Base-by-base conservation (phyloP, 2,329 filamentous ascomycete genomes). In the Myriosclerotinia scirpicola region DNA sequence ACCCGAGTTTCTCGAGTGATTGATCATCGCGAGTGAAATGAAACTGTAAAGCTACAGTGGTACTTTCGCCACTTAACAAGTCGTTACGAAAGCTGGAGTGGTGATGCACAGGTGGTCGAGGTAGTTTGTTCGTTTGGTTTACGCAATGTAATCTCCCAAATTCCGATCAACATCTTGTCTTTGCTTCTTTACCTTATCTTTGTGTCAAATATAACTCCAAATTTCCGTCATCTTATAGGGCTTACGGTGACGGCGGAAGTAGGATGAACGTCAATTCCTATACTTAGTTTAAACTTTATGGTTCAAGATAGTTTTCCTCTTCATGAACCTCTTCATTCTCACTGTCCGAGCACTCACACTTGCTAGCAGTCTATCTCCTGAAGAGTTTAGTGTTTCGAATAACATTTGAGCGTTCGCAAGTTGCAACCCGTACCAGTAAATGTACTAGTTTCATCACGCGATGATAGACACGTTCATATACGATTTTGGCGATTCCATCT, bases 401-500 rank as follows among this genome's bases (percentile, higher is more conserved):
- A 52, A 50, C n/a, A 61, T 50, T 44, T 61, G 58, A 61, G 58
- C 58, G 58, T 61, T 38, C 44, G n/a, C 17, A 26, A 26, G 26
- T 26, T 26, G 26, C 44, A 50, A 36, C 44, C n/a, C 46, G 26
- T 60, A 17, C 56, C 42, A 48, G 56, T 36, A 50, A 30, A 40
- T 61, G 34, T 26, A 50, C 46, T 44, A 26, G 36, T 36, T 26
- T 50, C 58, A 26, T 50, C 34, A 30, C 34, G n/a, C 58, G 20
- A 61, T 50, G 34, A 36, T 17, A 61, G 44, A 36, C 34, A 38
- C 14, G n/a, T 50, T 40, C 11, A 61, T 26, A n/a, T 22, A 7
- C 44, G 34, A 38, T 17, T 61, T 50, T 22, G 12, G 50, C 12
- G 3, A 26, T 61, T 38, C n/a, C 44, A 50, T 61, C 8, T 50